phyloP scores from a whole-genome alignment of 768 basidiomycete species.

The Pholiota molesta region DNA sequence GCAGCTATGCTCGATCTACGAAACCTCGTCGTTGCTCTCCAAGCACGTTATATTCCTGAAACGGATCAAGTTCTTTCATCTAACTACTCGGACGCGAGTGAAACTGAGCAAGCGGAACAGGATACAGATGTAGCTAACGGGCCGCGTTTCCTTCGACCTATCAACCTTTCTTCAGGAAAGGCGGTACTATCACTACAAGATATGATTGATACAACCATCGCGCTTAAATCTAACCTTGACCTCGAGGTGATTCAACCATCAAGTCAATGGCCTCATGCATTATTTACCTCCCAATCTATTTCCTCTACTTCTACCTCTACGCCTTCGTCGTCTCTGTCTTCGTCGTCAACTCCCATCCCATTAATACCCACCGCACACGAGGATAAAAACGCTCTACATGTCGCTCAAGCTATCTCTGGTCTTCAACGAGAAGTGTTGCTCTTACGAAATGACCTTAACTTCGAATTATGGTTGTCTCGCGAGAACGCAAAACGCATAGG shows the following conservation, averaged over 20 bases:
- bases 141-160: slow-evolving; percentile 33
- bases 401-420: slow-evolving; percentile 66
- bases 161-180: slow-evolving; percentile 40
- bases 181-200: slow-evolving; percentile 66
- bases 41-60: slow-evolving; percentile 30
- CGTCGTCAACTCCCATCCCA: slow-evolving; percentile 9
- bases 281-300: slow-evolving; percentile 33
- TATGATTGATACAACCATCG: slow-evolving; percentile 73
- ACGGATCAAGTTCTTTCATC: slow-evolving; percentile 1
- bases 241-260: slow-evolving; percentile 58
- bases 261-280: slow-evolving; percentile 52
- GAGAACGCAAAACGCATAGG: slow-evolving; percentile 84
- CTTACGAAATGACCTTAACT: slow-evolving; percentile 80
- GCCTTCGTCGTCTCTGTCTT: slow-evolving; percentile 21
- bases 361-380: slow-evolving; percentile 9
- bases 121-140: neutral
- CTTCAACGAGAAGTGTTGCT: slow-evolving; percentile 79
- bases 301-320: slow-evolving; percentile 19
- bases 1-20: slow-evolving; percentile 69
- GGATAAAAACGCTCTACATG: slow-evolving; percentile 44
- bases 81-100: neutral
- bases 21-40: slow-evolving; percentile 55
- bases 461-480: slow-evolving; percentile 81
- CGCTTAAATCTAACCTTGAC: slow-evolving; percentile 71
- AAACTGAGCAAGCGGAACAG: slow-evolving; percentile 2